Base-by-base conservation (phyloP, 176 grass and related monocot species). In the Hyparrhenia diplandra region DNA sequence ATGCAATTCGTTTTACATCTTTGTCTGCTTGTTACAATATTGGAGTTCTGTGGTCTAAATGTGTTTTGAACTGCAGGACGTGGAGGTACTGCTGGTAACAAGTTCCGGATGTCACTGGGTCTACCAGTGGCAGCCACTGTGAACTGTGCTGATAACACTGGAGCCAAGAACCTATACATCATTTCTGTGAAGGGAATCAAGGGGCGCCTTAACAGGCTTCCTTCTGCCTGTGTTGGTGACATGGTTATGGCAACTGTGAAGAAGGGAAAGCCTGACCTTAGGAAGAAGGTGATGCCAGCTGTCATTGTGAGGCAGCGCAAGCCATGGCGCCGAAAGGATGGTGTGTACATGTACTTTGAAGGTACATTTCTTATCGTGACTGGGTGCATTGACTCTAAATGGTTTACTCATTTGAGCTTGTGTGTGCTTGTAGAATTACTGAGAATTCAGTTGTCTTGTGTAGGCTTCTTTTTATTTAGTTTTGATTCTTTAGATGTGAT, bases 311-410 rank as follows among this genome's bases (percentile, higher is more conserved):
- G 91, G 81, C 94, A 97, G 85, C 85, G 94, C 79, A 97, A 97
- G 67, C 87, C 94, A 30, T 97, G 85, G 79, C 94, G 94, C 91
- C 49, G 94, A 94, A 97, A 97, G 94, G 91, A 97, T 32, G 91
- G 94, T 78, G 91, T 97, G 79, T 97, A 90, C 91, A 97, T 97
- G 94, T 97, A 97, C 84, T 97, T 97, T 62, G 94, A 94, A 91
- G 94, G 94, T 97, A 88, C 10, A 21, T 64, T 31, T 85, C 20
- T 63, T 63, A 58, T 30, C 23, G 5, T 78, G 28, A 28, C 16
- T 35, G 3, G 1, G 0, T 27, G 7, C 3, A 28, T 76, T 1
- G 1, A 40, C 21, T 63, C 36, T 20, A 4, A 27, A 9, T 35
- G 45, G 43, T 74, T 43, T 58, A 13, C 5, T 66, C 21, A 9